These are phyloP conservation scores for Medicago lupulina DNA, from an alignment of 306 rosid species.

Conservation along the genomic window DNA sequence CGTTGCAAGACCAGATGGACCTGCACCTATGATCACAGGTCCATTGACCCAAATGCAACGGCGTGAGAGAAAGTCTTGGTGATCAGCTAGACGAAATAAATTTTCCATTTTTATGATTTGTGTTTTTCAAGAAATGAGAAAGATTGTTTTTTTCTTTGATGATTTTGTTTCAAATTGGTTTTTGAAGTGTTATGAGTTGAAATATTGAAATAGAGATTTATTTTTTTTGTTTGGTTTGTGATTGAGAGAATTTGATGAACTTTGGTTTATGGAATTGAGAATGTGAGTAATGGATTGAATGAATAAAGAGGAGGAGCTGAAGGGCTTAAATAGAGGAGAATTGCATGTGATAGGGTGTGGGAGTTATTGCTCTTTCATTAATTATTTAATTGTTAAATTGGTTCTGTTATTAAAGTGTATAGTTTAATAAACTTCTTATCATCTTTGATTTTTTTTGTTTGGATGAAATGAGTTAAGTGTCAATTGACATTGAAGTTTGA, in stretches of 20 bases:
- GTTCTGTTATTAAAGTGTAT: neutral
- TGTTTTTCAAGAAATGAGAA: neutral
- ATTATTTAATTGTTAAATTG: slow-evolving; percentile 13
- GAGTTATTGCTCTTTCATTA: slow-evolving; percentile 37
- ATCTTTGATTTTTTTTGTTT: neutral
- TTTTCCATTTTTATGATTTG: slow-evolving; percentile 64
- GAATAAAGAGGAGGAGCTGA: slow-evolving; percentile 35
- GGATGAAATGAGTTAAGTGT: neutral
- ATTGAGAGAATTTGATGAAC: slow-evolving; percentile 6
- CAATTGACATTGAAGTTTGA: slow-evolving; percentile 6
- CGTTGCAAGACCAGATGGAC: slow-evolving; percentile 90
- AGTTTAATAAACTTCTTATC: slow-evolving; percentile 21
- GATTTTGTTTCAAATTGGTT: neutral
- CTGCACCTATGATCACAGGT: slow-evolving; percentile 93
- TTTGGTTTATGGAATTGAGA: slow-evolving; percentile 43
- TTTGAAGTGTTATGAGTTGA: neutral
- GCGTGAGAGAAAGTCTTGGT: slow-evolving; percentile 60
- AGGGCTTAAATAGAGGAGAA: slow-evolving; percentile 64
- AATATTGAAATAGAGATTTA: neutral
- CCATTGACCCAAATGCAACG: slow-evolving; percentile 89
- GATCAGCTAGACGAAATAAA: slow-evolving; percentile 60
- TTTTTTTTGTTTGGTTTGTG: neutral
- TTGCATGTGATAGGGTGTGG: slow-evolving; percentile 64
- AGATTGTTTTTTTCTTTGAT: neutral
- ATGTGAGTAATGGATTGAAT: slow-evolving; percentile 60